Conservation (phyloP, 768 basidiomycete species). For the Suillus sp. region DNA sequence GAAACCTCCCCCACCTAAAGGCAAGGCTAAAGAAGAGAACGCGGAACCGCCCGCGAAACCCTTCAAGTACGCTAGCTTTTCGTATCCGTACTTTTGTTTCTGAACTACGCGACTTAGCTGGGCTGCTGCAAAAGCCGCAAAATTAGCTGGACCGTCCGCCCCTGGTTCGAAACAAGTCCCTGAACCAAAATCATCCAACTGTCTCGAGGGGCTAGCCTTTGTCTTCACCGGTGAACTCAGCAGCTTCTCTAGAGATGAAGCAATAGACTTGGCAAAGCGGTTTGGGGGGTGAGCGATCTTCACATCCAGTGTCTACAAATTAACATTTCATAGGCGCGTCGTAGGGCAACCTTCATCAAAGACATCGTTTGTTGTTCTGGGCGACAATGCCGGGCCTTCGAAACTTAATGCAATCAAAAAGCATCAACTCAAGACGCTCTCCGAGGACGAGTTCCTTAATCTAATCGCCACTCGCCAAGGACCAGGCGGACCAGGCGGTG, state of each 20-base stretch:
- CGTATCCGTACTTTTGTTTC: neutral
- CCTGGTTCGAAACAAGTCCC: constrained; percentile 64
- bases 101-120: constrained; percentile 37
- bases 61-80: constrained; percentile 25
- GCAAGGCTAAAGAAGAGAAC: constrained; percentile 15
- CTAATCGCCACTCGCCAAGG: constrained; percentile 77
- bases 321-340: constrained; percentile 62
- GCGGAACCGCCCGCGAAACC: constrained; percentile 17
- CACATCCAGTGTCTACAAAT: neutral
- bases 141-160: constrained; percentile 57
- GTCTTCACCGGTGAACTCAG: constrained; percentile 95
- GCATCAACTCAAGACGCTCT: constrained; percentile 70
- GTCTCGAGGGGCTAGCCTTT: constrained; percentile 83
- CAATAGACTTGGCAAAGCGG: constrained; percentile 85
- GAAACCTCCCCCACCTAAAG: constrained; percentile 21
- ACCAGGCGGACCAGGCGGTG: constrained; percentile 38
- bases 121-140: constrained; percentile 59
- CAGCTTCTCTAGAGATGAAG: constrained; percentile 87
- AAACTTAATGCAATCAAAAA: constrained; percentile 90
- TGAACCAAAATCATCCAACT: constrained; percentile 74
- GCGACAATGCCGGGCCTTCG: constrained; percentile 82
- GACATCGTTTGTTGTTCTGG: constrained; percentile 88
- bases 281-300: constrained; percentile 77
- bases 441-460: constrained; percentile 85
- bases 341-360: constrained; percentile 86